phyloP scores from a whole-genome alignment of 2,329 filamentous ascomycete genomes.

The Exophiala oligosperma region DNA sequence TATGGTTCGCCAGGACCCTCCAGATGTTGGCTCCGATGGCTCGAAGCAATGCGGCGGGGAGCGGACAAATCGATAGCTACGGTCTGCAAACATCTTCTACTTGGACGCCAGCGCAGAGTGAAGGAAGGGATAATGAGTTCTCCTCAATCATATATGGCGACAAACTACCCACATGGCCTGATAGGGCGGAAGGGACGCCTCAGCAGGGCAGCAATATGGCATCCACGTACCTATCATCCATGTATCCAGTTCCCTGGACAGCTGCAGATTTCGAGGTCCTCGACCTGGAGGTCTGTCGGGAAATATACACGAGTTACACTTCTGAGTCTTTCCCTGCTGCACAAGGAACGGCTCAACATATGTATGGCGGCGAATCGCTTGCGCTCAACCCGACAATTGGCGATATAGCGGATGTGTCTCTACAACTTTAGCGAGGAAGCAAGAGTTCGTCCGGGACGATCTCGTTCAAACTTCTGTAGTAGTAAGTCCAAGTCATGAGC shows the following conservation, averaged over 20 bases:
- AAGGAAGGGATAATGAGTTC: too few species aligned
- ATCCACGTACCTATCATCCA: constrained; percentile 2
- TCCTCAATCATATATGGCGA: background rate
- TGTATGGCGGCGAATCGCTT: too few species aligned
- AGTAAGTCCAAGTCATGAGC: background rate
- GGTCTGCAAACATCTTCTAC: too few species aligned
- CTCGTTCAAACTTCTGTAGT: background rate
- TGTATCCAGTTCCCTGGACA: constrained; percentile 5
- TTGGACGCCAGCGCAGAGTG: too few species aligned
- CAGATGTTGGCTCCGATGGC: background rate
- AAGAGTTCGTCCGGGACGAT: background rate
- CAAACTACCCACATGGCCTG: too few species aligned
- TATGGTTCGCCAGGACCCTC: background rate
- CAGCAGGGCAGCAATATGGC: background rate
- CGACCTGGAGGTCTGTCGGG: background rate
- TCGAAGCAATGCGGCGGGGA: too few species aligned
- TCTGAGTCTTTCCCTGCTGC: background rate
- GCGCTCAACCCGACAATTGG: too few species aligned
- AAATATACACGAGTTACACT: background rate
- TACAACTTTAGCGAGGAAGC: too few species aligned
- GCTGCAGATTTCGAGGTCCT: constrained; percentile 7
- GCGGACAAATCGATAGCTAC: too few species aligned
- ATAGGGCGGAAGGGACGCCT: too few species aligned
- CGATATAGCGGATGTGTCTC: too few species aligned
- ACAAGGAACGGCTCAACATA: too few species aligned